A percentile compares a stretch with the other conserved stretches of the same genome.
phyloP scores from a whole-genome alignment of 2,329 filamentous ascomycete species.

The Hymenoscyphus fructigenus region DNA sequence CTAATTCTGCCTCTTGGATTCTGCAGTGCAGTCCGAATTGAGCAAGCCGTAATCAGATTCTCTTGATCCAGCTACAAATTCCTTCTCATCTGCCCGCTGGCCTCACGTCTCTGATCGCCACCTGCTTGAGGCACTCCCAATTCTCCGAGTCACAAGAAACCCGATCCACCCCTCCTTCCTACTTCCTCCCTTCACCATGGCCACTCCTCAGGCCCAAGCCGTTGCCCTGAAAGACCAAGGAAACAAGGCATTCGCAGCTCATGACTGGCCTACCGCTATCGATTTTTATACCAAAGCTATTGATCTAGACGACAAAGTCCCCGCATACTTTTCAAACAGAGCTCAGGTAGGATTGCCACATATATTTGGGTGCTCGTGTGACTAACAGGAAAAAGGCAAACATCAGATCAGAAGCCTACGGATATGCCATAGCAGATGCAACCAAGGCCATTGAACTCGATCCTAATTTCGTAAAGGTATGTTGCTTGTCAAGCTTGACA shows the following conservation, averaged over 20 bases:
- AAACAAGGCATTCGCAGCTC: conserved; percentile 85
- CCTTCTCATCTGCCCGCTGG: not conserved
- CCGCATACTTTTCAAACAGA: conserved; percentile 90
- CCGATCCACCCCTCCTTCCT: not conserved
- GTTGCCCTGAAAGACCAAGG: conserved; percentile 87
- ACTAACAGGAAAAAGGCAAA: conserved; percentile 69
- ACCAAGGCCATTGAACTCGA: conserved; percentile 90
- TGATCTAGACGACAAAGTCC: conserved; percentile 75
- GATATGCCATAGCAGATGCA: conserved; percentile 87
- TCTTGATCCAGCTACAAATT: not conserved
- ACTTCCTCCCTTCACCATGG: conserved; percentile 22
- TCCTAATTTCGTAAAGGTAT: conserved; percentile 82
- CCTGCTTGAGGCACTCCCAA: not conserved
- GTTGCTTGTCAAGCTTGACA: conserved; percentile 20
- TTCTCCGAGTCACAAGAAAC: not conserved
- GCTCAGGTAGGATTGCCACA: conserved; percentile 69
- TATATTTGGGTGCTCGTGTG: conserved; percentile 41
- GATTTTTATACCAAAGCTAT: conserved; percentile 88
- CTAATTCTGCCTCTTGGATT: not conserved
- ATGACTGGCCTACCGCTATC: conserved; percentile 82
- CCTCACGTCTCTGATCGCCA: not conserved
- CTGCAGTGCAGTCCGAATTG: not conserved
- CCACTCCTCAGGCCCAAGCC: conserved; percentile 59
- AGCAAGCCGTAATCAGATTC: not conserved
- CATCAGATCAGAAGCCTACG: conserved; percentile 93